Evolutionary conservation across 1,284 basidiomycete species (phyloP), one percentile per base, ranked within the genome.

Genomic region (Trichosporon ovoides): DNA sequence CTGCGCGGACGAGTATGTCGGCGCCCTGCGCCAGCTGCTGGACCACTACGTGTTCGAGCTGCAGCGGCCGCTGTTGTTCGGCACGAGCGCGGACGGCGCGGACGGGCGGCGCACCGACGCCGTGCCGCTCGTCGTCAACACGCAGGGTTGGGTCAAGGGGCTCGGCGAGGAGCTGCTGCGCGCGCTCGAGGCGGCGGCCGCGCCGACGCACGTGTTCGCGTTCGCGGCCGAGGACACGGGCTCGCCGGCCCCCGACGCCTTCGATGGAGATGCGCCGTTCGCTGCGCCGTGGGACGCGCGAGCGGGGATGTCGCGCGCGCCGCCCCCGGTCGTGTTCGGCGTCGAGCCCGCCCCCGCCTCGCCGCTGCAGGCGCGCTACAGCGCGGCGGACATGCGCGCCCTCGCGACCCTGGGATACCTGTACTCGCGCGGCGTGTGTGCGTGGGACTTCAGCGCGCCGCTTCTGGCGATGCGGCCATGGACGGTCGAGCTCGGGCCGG

Each of bases 101-200:
- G 28, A 31, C 28, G 28, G 61, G 2, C 74, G 81, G 38, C 81
- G 85, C 50, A 62, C 68, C 1, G 83, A 85, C 56, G 59, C 73
- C n/a, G 81, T 90, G 4, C 95, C 95, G 0, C 83, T 98, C 6
- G 83, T 98, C 10, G 84, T 98, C 56, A 98, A 98, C 74, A 97
- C 91, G 0, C 94, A 95, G 84, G 95, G 95, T 2, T 98, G 95
- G 95, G 84, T 85, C 14, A 97, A 95, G 74, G 95, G 95, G 2
- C 83, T 97, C 1, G 95, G 95, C 2, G 87, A 86, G 18, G 90
- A 96, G 66, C 78, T 98, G 3, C 82, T 86, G 11, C 73, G 74
- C 2, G 83, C 83, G 61, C 85, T 97, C 49, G 86, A 92, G 69
- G 81, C 81, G 2, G 76, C 86, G 16, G 76, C 86, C 1, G 79